Conservation (phyloP, 192 early-diverging fungal genomes). For the Backusella parvicylindrica region DNA sequence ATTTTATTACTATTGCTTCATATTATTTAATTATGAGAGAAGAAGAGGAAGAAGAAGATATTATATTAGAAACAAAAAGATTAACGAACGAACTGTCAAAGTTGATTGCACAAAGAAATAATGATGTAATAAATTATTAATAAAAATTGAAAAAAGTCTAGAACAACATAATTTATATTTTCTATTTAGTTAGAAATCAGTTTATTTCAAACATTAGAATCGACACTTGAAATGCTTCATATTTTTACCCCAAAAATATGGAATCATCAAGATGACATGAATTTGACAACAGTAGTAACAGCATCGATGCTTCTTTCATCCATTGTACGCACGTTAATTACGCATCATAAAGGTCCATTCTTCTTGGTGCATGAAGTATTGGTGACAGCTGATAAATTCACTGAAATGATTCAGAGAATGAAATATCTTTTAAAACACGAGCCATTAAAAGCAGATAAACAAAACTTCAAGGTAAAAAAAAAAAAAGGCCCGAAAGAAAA, state of each 20-base stretch:
- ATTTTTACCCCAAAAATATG: conserved; percentile 2
- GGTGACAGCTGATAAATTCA: not conserved
- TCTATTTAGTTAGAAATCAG: not conserved
- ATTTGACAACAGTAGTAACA: conserved; percentile 5
- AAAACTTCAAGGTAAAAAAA: not conserved
- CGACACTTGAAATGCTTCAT: conserved; percentile 1
- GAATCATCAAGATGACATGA: not conserved
- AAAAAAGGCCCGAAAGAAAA: not conserved
- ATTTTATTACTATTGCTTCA: not conserved
- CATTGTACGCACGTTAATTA: not conserved
- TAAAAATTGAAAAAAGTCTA: too few species aligned
- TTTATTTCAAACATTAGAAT: not conserved
- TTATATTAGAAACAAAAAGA: not conserved
- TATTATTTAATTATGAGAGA: not conserved
- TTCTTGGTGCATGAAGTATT: not conserved
- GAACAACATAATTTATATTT: not conserved
- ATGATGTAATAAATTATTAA: conserved; percentile 6
- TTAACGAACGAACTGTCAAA: not conserved
- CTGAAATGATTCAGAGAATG: not conserved
- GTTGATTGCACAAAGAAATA: not conserved
- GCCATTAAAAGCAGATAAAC: not conserved
- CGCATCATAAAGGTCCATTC: not conserved
- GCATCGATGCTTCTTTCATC: conserved; percentile 1
- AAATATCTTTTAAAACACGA: not conserved
- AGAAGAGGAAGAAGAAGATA: not conserved